phyloP scores from a whole-genome alignment of 768 basidiomycete species.

The Boletus reticulatus region DNA sequence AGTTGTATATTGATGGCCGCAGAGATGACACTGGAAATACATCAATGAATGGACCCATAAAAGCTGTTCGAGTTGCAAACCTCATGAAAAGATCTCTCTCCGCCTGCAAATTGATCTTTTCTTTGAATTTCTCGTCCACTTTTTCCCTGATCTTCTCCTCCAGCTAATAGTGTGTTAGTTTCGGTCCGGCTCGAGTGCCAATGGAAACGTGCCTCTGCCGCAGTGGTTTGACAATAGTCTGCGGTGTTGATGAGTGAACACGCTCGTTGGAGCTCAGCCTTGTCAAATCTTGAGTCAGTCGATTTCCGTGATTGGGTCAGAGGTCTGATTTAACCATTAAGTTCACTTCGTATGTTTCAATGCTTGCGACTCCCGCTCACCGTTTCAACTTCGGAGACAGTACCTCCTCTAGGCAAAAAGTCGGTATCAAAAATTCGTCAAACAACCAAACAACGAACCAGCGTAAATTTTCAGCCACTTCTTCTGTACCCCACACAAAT shows the following conservation, averaged over 20 bases:
- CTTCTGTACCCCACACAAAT: conserved; percentile 77
- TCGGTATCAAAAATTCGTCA: neutral
- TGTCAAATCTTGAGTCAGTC: conserved; percentile 74
- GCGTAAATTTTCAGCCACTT: conserved; percentile 97
- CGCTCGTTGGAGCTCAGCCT: conserved; percentile 72
- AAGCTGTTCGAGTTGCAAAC: conserved; percentile 39
- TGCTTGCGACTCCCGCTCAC: conserved; percentile 35
- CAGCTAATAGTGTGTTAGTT: conserved; percentile 47
- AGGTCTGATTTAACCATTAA: conserved; percentile 33
- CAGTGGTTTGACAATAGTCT: conserved; percentile 94
- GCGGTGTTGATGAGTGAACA: conserved; percentile 95
- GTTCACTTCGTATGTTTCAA: neutral
- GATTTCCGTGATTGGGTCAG: conserved; percentile 58
- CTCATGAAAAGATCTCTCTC: conserved; percentile 90
- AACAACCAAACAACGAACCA: conserved; percentile 43
- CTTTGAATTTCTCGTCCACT: conserved; percentile 71
- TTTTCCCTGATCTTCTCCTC: conserved; percentile 90
- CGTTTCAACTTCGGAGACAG: conserved; percentile 71
- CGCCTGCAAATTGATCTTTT: conserved; percentile 75
- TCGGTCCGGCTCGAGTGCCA: neutral
- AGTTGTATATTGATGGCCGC: conserved; percentile 77
- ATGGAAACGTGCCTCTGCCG: conserved; percentile 60
- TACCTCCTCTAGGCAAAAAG: conserved; percentile 71
- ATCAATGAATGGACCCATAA: neutral
- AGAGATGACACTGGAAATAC: conserved; percentile 67